Percentiles rank a stretch among this genome's conserved stretches.
Evolutionary conservation across 805 yeast genomes (phyloP).

Genomic region (Pichia ethanolica): DNA sequence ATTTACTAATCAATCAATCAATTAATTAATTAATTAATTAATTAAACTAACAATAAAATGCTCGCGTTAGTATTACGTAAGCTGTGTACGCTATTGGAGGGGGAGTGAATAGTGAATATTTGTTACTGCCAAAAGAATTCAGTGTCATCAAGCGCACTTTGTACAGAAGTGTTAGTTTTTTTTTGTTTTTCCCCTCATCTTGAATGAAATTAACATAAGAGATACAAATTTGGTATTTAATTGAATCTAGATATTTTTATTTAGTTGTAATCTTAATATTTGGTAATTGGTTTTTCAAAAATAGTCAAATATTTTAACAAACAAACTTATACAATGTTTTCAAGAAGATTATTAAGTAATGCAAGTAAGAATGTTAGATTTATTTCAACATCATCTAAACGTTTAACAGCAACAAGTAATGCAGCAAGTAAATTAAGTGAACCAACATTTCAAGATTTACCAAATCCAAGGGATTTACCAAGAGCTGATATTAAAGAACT

Average conservation of each 20-base stretch:
- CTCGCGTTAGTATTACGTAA: no score
- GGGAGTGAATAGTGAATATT: background rate
- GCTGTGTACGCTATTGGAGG: no score
- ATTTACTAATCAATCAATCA: no score
- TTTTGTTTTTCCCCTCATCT: constrained; percentile 2
- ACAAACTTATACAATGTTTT: constrained; percentile 3
- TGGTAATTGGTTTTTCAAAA: no score
- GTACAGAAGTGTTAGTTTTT: background rate
- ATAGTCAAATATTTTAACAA: no score
- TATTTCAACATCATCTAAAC: constrained; percentile 1
- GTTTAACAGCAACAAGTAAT: constrained; percentile 7
- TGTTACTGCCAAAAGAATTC: background rate
- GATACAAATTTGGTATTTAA: no score
- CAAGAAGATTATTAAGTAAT: constrained; percentile 2
- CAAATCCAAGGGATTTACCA: constrained; percentile 28
- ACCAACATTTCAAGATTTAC: constrained; percentile 22
- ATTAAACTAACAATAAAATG: background rate
- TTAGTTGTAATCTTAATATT: no score
- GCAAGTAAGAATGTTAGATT: constrained; percentile 5
- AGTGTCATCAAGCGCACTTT: background rate
- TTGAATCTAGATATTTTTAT: no score
- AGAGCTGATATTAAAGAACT: constrained; percentile 29
- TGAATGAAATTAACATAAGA: background rate
- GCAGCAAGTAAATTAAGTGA: constrained; percentile 3
- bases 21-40: no score